Conservation (phyloP, 495 filamentous ascomycete species). For the Daldinia loculata region DNA sequence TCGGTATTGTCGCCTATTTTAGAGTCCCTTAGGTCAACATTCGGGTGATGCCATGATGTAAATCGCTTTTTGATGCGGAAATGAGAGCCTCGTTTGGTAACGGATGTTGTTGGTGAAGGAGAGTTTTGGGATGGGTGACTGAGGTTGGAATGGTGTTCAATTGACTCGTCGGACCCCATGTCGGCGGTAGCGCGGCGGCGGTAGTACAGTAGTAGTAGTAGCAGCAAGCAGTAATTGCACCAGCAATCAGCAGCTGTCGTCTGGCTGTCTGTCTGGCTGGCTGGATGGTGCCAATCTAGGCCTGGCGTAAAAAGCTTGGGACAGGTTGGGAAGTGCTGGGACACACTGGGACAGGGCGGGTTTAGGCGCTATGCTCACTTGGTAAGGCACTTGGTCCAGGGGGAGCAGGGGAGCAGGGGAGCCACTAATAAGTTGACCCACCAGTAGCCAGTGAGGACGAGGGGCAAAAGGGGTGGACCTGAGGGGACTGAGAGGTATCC, state of each 20-base stretch:
- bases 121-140: conserved; percentile 32
- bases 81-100: conserved; percentile 35
- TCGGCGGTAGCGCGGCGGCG: conserved; percentile 37
- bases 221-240: conserved; percentile 5
- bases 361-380: conserved; percentile 29
- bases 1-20: conserved; percentile 28
- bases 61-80: conserved; percentile 46
- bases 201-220: not conserved
- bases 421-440: not conserved
- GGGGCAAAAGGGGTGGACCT: conserved; percentile 41
- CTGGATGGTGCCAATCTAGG: conserved; percentile 28
- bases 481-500: conserved; percentile 33
- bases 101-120: conserved; percentile 40
- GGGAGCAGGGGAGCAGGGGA: no score
- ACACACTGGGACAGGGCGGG: conserved; percentile 8
- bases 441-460: conserved; percentile 21
- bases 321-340: conserved; percentile 5
- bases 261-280: not conserved
- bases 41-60: conserved; percentile 47
- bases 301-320: conserved; percentile 22
- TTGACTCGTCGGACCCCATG: conserved; percentile 45
- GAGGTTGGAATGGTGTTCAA: conserved; percentile 45
- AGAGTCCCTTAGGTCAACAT: conserved; percentile 41
- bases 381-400: not conserved
- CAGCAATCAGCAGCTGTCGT: conserved; percentile 5